A percentile compares a stretch with the other conserved stretches of the same genome.
Evolutionary conservation across 2,329 filamentous ascomycete species (phyloP).

Genomic region (Penicillium sp.): DNA sequence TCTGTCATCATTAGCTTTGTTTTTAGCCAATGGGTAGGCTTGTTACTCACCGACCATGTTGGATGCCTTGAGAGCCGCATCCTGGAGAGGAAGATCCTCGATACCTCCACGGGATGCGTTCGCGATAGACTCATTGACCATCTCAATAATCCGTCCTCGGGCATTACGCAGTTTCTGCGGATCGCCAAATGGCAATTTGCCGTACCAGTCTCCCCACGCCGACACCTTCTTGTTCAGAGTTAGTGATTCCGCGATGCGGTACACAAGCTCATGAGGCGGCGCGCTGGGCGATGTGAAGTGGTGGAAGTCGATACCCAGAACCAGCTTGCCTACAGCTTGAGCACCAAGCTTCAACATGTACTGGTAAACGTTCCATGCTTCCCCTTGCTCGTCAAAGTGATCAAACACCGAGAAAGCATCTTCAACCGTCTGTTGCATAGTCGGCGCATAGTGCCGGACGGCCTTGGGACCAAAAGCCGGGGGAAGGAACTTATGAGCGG

Average conservation of each 20-base stretch:
- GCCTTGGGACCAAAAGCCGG: slow-evolving; percentile 22
- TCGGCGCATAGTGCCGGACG: slow-evolving; percentile 52
- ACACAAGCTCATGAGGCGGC: slow-evolving; percentile 54
- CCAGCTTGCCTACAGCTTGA: slow-evolving; percentile 47
- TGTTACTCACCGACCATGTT: slow-evolving; percentile 30
- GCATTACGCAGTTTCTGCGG: slow-evolving; percentile 25
- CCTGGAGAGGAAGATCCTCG: slow-evolving; percentile 20
- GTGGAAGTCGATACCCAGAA: slow-evolving; percentile 46
- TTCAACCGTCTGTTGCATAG: slow-evolving; percentile 59
- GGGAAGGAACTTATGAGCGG: slow-evolving; percentile 58
- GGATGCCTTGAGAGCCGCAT: slow-evolving; percentile 19
- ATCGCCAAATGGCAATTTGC: slow-evolving; percentile 59
- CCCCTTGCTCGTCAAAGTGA: slow-evolving; percentile 47
- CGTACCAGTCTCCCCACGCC: slow-evolving; percentile 58
- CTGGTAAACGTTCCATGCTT: slow-evolving; percentile 52
- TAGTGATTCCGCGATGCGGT: slow-evolving; percentile 52
- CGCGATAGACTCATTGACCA: slow-evolving; percentile 20
- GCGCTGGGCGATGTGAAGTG: slow-evolving; percentile 49
- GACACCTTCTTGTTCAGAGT: slow-evolving; percentile 62
- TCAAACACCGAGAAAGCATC: slow-evolving; percentile 52
- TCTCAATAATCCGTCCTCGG: slow-evolving; percentile 12
- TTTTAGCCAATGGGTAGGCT: background rate
- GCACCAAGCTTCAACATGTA: slow-evolving; percentile 53
- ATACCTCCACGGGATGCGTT: slow-evolving; percentile 18
- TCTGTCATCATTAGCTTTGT: slow-evolving; percentile 35